Evolutionary conservation across 768 basidiomycete genomes (phyloP).

Genomic region (Calocera viscosa): DNA sequence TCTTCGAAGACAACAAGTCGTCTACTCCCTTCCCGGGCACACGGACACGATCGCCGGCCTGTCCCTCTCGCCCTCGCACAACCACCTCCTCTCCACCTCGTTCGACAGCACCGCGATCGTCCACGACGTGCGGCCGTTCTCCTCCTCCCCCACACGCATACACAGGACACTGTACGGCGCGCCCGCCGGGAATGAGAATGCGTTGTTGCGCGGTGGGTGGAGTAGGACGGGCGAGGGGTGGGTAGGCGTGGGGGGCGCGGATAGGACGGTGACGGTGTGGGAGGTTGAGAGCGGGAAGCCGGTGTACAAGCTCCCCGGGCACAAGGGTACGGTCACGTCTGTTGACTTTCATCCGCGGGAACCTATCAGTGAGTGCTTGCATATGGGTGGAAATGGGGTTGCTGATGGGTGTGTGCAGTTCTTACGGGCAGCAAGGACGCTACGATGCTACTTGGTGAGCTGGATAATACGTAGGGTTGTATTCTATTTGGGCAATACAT

Average conservation of each 20-base stretch:
- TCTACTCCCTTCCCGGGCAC: conserved; percentile 73
- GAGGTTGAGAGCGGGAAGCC: conserved; percentile 53
- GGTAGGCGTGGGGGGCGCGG: conserved; percentile 61
- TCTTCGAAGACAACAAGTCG: conserved; percentile 67
- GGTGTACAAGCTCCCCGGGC: conserved; percentile 73
- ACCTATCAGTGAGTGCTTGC: conserved; percentile 74
- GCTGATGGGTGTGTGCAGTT: conserved; percentile 36
- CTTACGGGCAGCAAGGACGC: conserved; percentile 86
- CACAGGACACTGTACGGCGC: conserved; percentile 58
- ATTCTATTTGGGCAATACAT: background rate
- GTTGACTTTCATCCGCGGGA: conserved; percentile 95
- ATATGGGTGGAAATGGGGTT: too few species aligned
- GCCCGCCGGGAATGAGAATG: conserved; percentile 88
- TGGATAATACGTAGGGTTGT: conserved; percentile 38
- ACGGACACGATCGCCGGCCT: conserved; percentile 88
- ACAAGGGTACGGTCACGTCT: conserved; percentile 91
- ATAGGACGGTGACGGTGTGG: conserved; percentile 61
- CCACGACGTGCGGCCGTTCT: conserved; percentile 90
- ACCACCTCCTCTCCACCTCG: conserved; percentile 78
- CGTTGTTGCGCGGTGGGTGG: conserved; percentile 70
- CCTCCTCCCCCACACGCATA: conserved; percentile 64
- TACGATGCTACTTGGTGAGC: conserved; percentile 83
- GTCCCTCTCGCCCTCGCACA: conserved; percentile 77
- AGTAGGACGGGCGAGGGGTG: conserved; percentile 73
- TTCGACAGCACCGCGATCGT: conserved; percentile 81